Evolutionary conservation across 495 filamentous ascomycete species (phyloP), one percentile per base, ranked within the genome.

Genomic region (Daldinia grandis): DNA sequence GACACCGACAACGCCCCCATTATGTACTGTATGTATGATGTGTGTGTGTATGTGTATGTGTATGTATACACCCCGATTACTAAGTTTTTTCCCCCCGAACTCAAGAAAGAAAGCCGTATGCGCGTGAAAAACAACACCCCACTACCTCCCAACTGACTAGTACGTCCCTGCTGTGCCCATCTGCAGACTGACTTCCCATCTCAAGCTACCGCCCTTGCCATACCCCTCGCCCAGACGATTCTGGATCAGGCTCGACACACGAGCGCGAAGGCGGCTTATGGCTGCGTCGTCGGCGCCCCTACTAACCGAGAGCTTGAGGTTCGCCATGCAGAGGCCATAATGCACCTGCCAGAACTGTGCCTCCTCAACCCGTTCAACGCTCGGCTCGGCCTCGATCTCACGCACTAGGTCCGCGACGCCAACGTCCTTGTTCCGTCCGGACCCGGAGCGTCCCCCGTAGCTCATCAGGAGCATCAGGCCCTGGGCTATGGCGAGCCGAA

Each of bases 271-370:
- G 60, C 89, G 87, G 53, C 80, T 81, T 47, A 93, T 79, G n/a
- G 86, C 84, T 5, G 90, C 87, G 54, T 92, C 91, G 19, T 89
- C 88, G 62, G 49, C 73, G 30, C 79, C 76, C 14, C 86, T 86
- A 47, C 81, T 79, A 0, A 94, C 86, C 31, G 89, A 84, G 15
- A 99, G 74, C 80, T 95, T 97, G 66, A 99, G 74, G 71, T 95
- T 97, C 12, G 95, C 95, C 91, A 97, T 97, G 75, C 92, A 95
- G 40, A 98, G 83, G 2, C 95, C 94, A 76, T 98, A 97, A 79
- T 99, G 95, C 19, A 98, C 96, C 82, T 99, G 95, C 95, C 95
- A 99, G 81, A 99, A 97, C 74, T 91, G 86, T 1, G 93, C 94
- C 75, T 97, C 95, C 58, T 96, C 92, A 57, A 99, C 87, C 1